phyloP scores from a whole-genome alignment of 371 early-diverging fungal species.

The Haplosporangium sp. region DNA sequence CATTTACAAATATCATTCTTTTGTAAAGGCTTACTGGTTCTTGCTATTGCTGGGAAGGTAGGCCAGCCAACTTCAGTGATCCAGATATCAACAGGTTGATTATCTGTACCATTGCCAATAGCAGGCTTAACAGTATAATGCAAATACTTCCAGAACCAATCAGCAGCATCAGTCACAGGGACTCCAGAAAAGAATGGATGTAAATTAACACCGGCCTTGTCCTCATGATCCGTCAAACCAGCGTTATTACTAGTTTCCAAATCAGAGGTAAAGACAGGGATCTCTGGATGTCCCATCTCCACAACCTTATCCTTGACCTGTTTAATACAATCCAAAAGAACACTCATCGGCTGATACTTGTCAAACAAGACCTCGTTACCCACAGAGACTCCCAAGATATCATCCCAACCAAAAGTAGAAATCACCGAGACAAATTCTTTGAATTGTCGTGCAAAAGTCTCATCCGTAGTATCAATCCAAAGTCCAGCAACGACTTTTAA shows the following conservation, averaged over 20 bases:
- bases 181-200: conserved; percentile 78
- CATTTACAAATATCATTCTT: background rate
- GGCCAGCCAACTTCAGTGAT: conserved; percentile 80
- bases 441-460: conserved; percentile 59
- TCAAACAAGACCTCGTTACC: conserved; percentile 71
- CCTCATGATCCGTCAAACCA: conserved; percentile 64
- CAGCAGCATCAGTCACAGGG: conserved; percentile 61
- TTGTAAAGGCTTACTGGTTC: conserved; percentile 24
- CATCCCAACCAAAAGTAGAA: conserved; percentile 51
- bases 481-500: conserved; percentile 59
- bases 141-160: conserved; percentile 66
- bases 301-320: conserved; percentile 58
- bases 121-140: conserved; percentile 28
- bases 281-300: conserved; percentile 53
- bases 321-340: conserved; percentile 52
- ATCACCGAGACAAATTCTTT: conserved; percentile 49
- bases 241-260: conserved; percentile 59
- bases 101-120: conserved; percentile 6
- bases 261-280: conserved; percentile 72
- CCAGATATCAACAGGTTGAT: conserved; percentile 54
- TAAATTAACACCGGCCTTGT: conserved; percentile 69
- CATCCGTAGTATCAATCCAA: conserved; percentile 58
- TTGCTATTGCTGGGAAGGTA: conserved; percentile 58
- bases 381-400: conserved; percentile 60
- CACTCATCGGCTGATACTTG: conserved; percentile 55